Evolutionary conservation across 768 basidiomycete species (phyloP), one percentile per base, ranked within the genome.

Genomic region (Boletus rufocinnamomeus): DNA sequence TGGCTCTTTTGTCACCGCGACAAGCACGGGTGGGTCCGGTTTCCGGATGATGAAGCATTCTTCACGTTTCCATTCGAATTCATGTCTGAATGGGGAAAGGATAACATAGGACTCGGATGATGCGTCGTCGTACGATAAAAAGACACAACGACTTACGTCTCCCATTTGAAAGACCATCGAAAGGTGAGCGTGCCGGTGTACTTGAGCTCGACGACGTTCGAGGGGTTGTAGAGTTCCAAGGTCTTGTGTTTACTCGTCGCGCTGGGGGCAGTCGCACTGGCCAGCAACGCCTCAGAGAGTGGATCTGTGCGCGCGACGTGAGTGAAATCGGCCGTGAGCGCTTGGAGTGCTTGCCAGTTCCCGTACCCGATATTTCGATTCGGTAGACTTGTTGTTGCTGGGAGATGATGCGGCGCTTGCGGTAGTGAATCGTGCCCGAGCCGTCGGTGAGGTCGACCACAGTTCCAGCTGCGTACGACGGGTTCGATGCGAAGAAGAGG

Each of bases 31-130:
- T 7, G 92, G 92, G 63, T 94, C 92, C 10, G 91, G 92, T 68
- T 93, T 93, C 23, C 91, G 84, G 44, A 93, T 71, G 72, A 93
- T 83, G 72, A 80, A 93, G 72, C 91, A 93, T 63, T 88, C 87
- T 67, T 92, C 90, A 45, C 88, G 81, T 67, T 84, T 89, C 91
- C 92, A 94, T 67, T 93, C 91, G 61, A 91, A 92, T 44, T 88
- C 84, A 60, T 93, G 87, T 38, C 91, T 93, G 65, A 28, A 38
- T 21, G 28, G 25, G 35, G 47, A 10, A 17, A 10, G 14, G 14
- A 48, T 41, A 16, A 8, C 25, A 13, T 32, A n/a, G n/a, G n/a
- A n/a, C n/a, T n/a, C 25, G 41, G 9, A 80, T 85, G 72, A 14
- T 59, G 90, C 86, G 84, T 81, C 76, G 21, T 30, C 34, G 27